Conservation (phyloP, 805 yeast species). For the Jamesozyma rosinii region DNA sequence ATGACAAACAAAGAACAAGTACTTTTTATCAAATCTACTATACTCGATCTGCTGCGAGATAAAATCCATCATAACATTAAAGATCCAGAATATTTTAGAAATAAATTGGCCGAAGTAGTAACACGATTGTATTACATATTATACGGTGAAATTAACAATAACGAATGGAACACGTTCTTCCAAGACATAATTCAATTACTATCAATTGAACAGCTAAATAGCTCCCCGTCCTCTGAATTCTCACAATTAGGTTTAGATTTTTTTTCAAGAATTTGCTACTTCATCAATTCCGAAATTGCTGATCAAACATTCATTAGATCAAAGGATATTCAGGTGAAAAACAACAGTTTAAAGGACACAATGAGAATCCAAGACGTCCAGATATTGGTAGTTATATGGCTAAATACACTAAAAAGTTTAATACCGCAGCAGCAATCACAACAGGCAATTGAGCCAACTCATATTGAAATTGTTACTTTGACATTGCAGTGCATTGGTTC, state of each 20-base stretch:
- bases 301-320: slow-evolving; percentile 77
- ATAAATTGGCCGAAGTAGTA: slow-evolving; percentile 28
- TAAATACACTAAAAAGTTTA: slow-evolving; percentile 30
- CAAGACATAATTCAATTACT: slow-evolving; percentile 23
- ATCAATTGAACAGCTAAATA: slow-evolving; percentile 11
- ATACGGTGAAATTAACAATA: slow-evolving; percentile 27
- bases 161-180: slow-evolving; percentile 28
- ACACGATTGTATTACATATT: slow-evolving; percentile 27
- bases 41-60: slow-evolving; percentile 19
- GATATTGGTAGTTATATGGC: slow-evolving; percentile 58
- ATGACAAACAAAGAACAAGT: slow-evolving; percentile 9
- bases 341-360: slow-evolving; percentile 67
- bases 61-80: slow-evolving; percentile 12
- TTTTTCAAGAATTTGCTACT: slow-evolving; percentile 60
- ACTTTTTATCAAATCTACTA: slow-evolving; percentile 17
- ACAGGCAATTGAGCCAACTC: slow-evolving; percentile 7
- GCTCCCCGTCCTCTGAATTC: slow-evolving; percentile 12
- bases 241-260: slow-evolving; percentile 50
- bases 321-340: slow-evolving; percentile 51
- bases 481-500: slow-evolving; percentile 62
- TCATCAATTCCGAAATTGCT: slow-evolving; percentile 86
- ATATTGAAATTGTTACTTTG: slow-evolving; percentile 21
- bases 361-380: slow-evolving; percentile 72
- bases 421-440: slow-evolving; percentile 8
- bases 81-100: slow-evolving; percentile 28